Percentiles rank a stretch among this genome's conserved stretches.
These are phyloP conservation scores for Linnemannia elongata DNA, from an alignment of 192 early-diverging fungal genomes.

Conservation along the genomic window DNA sequence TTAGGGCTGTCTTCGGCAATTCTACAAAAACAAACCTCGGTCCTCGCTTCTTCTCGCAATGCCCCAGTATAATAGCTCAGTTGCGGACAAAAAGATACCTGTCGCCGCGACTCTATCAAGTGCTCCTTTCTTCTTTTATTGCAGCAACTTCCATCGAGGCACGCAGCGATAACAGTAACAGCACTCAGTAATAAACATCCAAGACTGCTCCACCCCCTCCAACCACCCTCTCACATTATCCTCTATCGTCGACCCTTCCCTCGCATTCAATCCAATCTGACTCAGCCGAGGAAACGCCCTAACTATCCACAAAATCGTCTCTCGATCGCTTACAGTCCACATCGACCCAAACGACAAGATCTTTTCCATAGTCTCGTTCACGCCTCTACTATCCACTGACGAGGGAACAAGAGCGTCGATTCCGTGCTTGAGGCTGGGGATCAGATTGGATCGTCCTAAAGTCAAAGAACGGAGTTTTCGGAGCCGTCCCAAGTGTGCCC, in stretches of 20 bases:
- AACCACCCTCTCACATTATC: neutral
- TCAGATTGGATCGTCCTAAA: neutral
- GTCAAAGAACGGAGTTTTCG: neutral
- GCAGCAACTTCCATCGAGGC: too few species aligned
- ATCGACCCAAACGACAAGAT: neutral
- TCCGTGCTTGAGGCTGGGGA: slow-evolving; percentile 4
- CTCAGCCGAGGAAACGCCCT: neutral
- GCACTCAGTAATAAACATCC: too few species aligned
- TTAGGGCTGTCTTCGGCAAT: too few species aligned
- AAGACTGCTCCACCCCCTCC: neutral
- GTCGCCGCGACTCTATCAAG: too few species aligned
- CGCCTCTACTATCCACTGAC: neutral
- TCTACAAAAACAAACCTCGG: neutral
- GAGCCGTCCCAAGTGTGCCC: slow-evolving; percentile 11
- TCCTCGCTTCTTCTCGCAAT: too few species aligned
- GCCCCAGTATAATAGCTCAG: too few species aligned
- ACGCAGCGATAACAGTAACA: too few species aligned
- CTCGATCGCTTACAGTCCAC: neutral
- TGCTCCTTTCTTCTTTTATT: too few species aligned
- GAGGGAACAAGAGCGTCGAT: neutral
- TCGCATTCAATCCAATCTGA: neutral
- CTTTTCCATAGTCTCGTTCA: neutral
- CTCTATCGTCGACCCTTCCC: neutral
- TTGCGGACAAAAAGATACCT: too few species aligned
- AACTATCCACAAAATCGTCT: slow-evolving; percentile 12